phyloP scores from a whole-genome alignment of 140 eudicot species.

The Erigeron philadelphicus region DNA sequence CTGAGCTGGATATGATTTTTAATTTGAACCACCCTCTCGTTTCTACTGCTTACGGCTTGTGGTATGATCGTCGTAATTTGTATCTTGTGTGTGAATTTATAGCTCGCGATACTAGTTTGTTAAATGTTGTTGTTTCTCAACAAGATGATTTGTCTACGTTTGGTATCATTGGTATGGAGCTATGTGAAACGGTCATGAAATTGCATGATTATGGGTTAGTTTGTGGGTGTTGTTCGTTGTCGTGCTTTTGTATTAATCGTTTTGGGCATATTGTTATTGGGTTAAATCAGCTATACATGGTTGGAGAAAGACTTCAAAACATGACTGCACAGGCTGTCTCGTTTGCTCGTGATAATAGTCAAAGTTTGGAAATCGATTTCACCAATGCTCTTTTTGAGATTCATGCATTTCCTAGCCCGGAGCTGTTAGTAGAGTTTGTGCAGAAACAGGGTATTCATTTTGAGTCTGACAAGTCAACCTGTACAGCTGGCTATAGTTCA shows the following conservation, averaged over 20 bases:
- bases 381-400: constrained; percentile 20
- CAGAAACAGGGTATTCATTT: constrained; percentile 37
- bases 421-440: constrained; percentile 43
- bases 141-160: constrained; percentile 24
- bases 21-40: constrained; percentile 32
- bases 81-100: constrained; percentile 48
- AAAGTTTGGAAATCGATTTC: constrained; percentile 19
- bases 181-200: constrained; percentile 48
- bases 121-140: constrained; percentile 10
- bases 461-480: constrained; percentile 22
- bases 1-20: constrained; percentile 32
- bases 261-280: constrained; percentile 54
- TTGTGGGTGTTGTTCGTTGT: constrained; percentile 39
- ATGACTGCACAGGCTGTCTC: constrained; percentile 21
- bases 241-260: constrained; percentile 46
- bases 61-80: constrained; percentile 39
- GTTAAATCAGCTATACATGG: constrained; percentile 38
- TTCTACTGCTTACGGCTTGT: constrained; percentile 57
- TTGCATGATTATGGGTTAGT: constrained; percentile 46
- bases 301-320: constrained; percentile 36
- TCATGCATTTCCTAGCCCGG: constrained; percentile 57
- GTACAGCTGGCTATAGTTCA: constrained; percentile 42
- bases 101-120: constrained; percentile 11
- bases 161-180: constrained; percentile 46
- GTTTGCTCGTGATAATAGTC: constrained; percentile 4